Base-by-base conservation (phyloP, 495 filamentous ascomycete genomes). In the Aspergillus heteromorphus region DNA sequence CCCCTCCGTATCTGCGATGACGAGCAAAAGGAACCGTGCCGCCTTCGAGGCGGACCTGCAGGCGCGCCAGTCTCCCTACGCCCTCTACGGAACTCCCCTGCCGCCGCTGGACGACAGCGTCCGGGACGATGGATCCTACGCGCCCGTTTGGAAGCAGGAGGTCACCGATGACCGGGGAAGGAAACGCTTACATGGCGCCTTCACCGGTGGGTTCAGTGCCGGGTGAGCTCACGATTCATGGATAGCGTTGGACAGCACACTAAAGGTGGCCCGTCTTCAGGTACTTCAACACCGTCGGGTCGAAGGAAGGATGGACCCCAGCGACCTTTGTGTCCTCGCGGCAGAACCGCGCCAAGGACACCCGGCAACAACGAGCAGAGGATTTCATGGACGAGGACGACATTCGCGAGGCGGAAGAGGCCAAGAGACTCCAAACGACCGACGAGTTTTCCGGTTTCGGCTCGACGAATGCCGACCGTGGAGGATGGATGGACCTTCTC, bases 341-440 rank as follows among this genome's bases (percentile, higher is more conserved):
- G 0, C 71, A 83, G 36, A 88, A 89, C 57, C 86, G 88, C 45
- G 81, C 82, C 50, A 87, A 89, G 59, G 85, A 92, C 74, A 78
- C 69, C 20, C 65, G 66, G 43, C 74, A 84, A 60, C 84, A 88
- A 65, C 83, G 84, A 27, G 79, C 85, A 8, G 92, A 97, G 61
- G 93, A 98, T 65, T 97, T 91, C 56, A 98, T 98, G 93, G 93
- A 98, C 58, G 95, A 96, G 57, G 95, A 98, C 70, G 93, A 98
- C 70, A 73, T 96, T 10, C 87, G 88, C 10, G 92, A 96, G 59
- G 86, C 86, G 2, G 91, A 85, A 48, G 92, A 96, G 68, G 78
- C 84, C 2, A 79, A 79, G 58, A 79, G 76, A 43, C 66, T 97
- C 27, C 82, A 92, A 60, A 96, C 87, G 0, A 73, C 81, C 1